phyloP scores from a whole-genome alignment of 2,329 filamentous ascomycete species.

The Fusarium sp. region DNA sequence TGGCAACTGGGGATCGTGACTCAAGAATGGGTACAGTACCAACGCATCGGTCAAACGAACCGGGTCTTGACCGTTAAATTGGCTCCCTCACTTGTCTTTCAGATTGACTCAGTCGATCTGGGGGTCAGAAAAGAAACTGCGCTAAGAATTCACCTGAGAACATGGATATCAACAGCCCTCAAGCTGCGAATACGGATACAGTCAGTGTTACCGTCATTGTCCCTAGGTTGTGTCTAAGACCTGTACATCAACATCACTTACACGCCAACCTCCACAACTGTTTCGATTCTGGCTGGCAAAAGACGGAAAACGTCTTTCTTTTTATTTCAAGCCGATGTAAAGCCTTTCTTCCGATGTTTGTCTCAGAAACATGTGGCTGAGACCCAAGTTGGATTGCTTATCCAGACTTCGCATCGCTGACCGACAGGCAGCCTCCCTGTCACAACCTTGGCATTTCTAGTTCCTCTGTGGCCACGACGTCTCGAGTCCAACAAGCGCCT shows the following conservation, averaged over 20 bases:
- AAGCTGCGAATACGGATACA: conserved; percentile 1
- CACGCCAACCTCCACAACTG: not conserved
- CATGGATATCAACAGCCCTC: not conserved
- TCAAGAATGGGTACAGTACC: not conserved
- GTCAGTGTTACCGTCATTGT: not conserved
- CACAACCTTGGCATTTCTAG: conserved; percentile 9
- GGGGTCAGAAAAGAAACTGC: not conserved
- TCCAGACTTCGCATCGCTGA: conserved; percentile 20
- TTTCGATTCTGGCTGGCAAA: not conserved
- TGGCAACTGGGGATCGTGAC: conserved; percentile 1
- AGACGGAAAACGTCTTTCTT: not conserved
- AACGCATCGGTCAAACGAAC: not conserved
- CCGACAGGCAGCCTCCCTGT: conserved; percentile 30
- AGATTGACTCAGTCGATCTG: conserved; percentile 2
- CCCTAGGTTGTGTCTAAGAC: not conserved
- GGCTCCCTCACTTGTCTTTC: conserved; percentile 13
- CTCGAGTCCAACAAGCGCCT: conserved; percentile 36
- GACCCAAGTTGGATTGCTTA: conserved; percentile 26
- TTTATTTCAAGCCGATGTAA: not conserved
- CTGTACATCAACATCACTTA: not conserved
- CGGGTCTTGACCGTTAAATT: not conserved
- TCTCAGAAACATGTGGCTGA: conserved; percentile 33
- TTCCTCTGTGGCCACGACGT: conserved; percentile 6
- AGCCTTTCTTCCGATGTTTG: conserved; percentile 26
- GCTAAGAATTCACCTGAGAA: not conserved